These are phyloP conservation scores for Emydomyces testavorans DNA, from an alignment of 2,329 filamentous ascomycete genomes.

Conservation along the genomic window DNA sequence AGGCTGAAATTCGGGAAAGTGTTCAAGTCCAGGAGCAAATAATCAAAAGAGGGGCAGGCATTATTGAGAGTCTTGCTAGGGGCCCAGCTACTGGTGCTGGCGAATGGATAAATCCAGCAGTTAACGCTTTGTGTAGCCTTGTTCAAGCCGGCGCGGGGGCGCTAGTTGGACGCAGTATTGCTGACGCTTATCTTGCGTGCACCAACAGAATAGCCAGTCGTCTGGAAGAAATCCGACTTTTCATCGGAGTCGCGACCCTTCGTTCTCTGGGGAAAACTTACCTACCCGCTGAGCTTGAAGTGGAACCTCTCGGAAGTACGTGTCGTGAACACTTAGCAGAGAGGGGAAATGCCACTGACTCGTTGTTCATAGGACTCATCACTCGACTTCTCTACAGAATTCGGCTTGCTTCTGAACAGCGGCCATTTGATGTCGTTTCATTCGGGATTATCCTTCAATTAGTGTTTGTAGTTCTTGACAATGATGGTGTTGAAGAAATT, in stretches of 20 bases:
- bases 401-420: constrained; percentile 79
- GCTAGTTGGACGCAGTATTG: constrained; percentile 67
- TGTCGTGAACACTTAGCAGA: constrained; percentile 3
- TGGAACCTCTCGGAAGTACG: constrained; percentile 65
- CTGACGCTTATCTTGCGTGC: constrained; percentile 67
- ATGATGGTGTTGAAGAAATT: constrained; percentile 59
- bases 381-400: constrained; percentile 84
- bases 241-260: constrained; percentile 78
- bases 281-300: constrained; percentile 57
- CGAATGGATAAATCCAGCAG: constrained; percentile 75
- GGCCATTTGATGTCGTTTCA: constrained; percentile 82
- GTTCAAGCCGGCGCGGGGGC: constrained; percentile 63
- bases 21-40: constrained; percentile 58
- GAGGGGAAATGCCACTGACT: neutral
- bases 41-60: constrained; percentile 71
- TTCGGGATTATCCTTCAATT: constrained; percentile 79
- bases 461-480: constrained; percentile 63
- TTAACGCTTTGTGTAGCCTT: constrained; percentile 61
- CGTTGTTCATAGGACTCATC: constrained; percentile 45
- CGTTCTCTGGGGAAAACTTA: constrained; percentile 64
- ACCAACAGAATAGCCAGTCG: constrained; percentile 62
- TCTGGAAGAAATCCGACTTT: constrained; percentile 64
- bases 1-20: constrained; percentile 63
- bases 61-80: constrained; percentile 68
- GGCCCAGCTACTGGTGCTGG: constrained; percentile 83